Evolutionary conservation across 768 basidiomycete genomes (phyloP).

Genomic region (Boletus fagicola): DNA sequence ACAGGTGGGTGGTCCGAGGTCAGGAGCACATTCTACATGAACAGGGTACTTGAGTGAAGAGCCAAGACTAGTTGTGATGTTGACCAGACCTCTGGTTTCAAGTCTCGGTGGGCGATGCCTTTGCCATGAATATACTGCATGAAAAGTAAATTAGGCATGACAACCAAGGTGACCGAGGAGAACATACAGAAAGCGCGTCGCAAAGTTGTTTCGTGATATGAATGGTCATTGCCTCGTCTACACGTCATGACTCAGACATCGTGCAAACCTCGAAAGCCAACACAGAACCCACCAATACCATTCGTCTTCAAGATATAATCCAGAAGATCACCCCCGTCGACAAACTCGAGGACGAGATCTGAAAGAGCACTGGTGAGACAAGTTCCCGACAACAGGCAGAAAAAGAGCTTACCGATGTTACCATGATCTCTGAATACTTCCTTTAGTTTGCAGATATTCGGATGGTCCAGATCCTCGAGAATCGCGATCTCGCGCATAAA

Average conservation of each 20-base stretch:
- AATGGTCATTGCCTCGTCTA: slow-evolving; percentile 56
- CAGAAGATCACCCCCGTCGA: slow-evolving; percentile 87
- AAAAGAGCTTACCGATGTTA: slow-evolving; percentile 49
- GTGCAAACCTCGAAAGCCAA: neutral
- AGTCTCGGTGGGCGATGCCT: slow-evolving; percentile 88
- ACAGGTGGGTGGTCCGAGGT: slow-evolving; percentile 64
- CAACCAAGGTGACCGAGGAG: neutral
- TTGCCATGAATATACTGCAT: slow-evolving; percentile 62
- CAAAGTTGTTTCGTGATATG: slow-evolving; percentile 84
- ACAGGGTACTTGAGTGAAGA: slow-evolving; percentile 3
- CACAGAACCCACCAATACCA: slow-evolving; percentile 55
- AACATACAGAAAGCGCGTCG: slow-evolving; percentile 65
- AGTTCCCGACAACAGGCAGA: neutral
- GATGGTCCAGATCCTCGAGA: slow-evolving; percentile 72
- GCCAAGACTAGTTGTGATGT: neutral
- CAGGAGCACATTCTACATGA: slow-evolving; percentile 72
- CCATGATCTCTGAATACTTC: slow-evolving; percentile 72
- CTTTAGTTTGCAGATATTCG: slow-evolving; percentile 77
- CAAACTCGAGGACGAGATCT: slow-evolving; percentile 82
- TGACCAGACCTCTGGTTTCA: slow-evolving; percentile 74
- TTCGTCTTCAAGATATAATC: slow-evolving; percentile 65
- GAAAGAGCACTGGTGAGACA: slow-evolving; percentile 29
- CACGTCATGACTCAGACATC: neutral
- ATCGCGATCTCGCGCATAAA: slow-evolving; percentile 78
- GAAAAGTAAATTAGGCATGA: slow-evolving; percentile 2